Evolutionary conservation across 305 asterid genomes (phyloP).

Genomic region (Fraxinus dipetala): DNA sequence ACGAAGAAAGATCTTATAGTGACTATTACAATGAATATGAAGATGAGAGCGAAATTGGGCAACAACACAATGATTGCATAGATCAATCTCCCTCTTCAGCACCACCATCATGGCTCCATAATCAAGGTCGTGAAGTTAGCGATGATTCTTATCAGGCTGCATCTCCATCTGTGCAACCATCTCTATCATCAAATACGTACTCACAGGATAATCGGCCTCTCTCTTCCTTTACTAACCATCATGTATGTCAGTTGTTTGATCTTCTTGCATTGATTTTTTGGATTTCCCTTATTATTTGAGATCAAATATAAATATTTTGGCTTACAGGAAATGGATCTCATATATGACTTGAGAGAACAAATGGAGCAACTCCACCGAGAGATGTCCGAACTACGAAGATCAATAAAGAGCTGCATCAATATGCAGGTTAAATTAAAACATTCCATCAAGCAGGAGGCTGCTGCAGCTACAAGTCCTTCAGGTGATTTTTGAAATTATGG

Average conservation of each 20-base stretch:
- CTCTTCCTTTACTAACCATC: conserved; percentile 36
- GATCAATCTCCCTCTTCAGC: conserved; percentile 34
- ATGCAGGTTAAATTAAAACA: conserved; percentile 60
- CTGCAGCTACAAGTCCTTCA: conserved; percentile 43
- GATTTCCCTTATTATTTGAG: neutral
- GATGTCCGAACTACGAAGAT: conserved; percentile 62
- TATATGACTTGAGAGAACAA: conserved; percentile 70
- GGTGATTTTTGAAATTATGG: conserved; percentile 33
- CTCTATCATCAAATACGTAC: conserved; percentile 36
- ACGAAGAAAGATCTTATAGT: conserved; percentile 24
- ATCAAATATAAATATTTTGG: neutral
- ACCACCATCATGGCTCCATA: conserved; percentile 40
- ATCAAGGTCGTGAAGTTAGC: conserved; percentile 33
- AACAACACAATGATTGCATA: conserved; percentile 31
- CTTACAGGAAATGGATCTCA: conserved; percentile 74
- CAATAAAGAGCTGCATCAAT: conserved; percentile 62
- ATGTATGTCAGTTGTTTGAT: conserved; percentile 46
- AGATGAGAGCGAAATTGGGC: conserved; percentile 39
- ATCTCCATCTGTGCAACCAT: conserved; percentile 46
- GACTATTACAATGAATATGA: conserved; percentile 40
- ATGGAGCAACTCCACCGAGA: conserved; percentile 80
- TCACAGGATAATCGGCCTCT: conserved; percentile 38
- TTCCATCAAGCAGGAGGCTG: conserved; percentile 51
- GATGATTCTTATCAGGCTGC: conserved; percentile 40
- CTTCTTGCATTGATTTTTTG: neutral